Evolutionary conservation across 164 flowering plant species (phyloP), one percentile per base, ranked within the genome.

Genomic region (Warburgia ugandensis): DNA sequence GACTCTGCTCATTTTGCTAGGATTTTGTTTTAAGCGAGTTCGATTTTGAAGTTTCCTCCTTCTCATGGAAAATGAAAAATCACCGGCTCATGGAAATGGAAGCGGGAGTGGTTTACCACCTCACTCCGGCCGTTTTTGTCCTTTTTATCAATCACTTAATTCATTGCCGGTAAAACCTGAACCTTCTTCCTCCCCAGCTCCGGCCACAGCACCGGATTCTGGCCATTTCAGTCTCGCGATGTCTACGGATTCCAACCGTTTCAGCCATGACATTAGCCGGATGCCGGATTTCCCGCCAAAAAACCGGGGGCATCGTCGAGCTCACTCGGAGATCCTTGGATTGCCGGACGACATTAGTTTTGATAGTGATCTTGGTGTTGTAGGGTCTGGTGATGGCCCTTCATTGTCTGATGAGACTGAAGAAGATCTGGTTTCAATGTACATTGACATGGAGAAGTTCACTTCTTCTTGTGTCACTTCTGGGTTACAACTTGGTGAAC

Each of bases 311-410:
- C 99, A 92, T 52, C 68, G 99, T 12, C 83, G 99, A 35, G 99
- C 97, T 3, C 97, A 86, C 62, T 88, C 99, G 0, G 99, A 92
- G 66, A 88, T 92, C 49, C 77, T 92, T 28, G 83, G 94, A 38
- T 83, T 92, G 23, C 99, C 99, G 0, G 99, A 92, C 59, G 97
- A 92, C 56, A 69, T 88, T 28, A 84, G 85, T 71, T 92, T 92
- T 35, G 97, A 88, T 58, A 84, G 95, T 53, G 97, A 88, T 56
- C 86, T 92, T 27, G 99, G 99, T 17, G 80, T 87, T 36, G 94
- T 88, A 29, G 95, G 94, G 26, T 74, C 73, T 31, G 67, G 63
- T 3, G 96, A 83, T 59, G 94, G 94, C 6, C 96, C 95, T 37
- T 74, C 96, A 0, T 72, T 78, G 16, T 86, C 97, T 0, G 99